Conservation (phyloP, 176 grass and related monocot genomes). For the Avena sativa region DNA sequence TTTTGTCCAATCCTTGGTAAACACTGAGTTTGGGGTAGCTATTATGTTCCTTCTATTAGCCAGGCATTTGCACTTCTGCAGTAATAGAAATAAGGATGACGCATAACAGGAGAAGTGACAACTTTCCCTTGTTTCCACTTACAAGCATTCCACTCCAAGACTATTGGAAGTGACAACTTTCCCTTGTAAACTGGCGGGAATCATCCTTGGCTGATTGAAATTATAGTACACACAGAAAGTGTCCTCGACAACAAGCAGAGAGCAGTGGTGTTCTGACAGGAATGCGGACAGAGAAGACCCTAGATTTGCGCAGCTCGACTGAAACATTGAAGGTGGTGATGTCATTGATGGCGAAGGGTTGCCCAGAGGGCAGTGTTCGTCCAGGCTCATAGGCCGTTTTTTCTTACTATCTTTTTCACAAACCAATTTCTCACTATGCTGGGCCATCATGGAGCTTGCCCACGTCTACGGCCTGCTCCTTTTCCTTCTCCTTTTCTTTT, state of each 20-base stretch:
- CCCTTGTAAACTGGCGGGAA: too few species aligned
- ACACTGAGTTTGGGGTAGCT: conserved; percentile 91
- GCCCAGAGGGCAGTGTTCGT: too few species aligned
- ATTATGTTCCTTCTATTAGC: conserved; percentile 26
- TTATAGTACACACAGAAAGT: too few species aligned
- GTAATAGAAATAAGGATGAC: neutral
- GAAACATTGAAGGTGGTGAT: too few species aligned
- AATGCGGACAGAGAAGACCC: too few species aligned
- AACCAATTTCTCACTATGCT: neutral
- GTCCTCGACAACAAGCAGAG: too few species aligned
- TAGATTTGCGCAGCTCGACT: too few species aligned
- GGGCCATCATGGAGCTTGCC: neutral
- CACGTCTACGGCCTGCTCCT: neutral
- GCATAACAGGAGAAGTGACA: neutral
- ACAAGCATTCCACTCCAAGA: neutral
- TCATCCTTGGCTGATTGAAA: too few species aligned
- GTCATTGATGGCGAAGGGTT: too few species aligned
- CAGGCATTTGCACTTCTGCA: neutral
- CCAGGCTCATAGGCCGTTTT: too few species aligned
- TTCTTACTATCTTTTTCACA: too few species aligned
- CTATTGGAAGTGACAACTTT: neutral
- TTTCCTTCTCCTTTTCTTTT: neutral
- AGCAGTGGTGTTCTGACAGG: too few species aligned
- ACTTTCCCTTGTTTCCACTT: neutral
- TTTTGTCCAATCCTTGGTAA: conserved; percentile 89